These are phyloP conservation scores for Kwoniella shivajii DNA, from an alignment of 1,284 basidiomycete genomes.

Conservation along the genomic window DNA sequence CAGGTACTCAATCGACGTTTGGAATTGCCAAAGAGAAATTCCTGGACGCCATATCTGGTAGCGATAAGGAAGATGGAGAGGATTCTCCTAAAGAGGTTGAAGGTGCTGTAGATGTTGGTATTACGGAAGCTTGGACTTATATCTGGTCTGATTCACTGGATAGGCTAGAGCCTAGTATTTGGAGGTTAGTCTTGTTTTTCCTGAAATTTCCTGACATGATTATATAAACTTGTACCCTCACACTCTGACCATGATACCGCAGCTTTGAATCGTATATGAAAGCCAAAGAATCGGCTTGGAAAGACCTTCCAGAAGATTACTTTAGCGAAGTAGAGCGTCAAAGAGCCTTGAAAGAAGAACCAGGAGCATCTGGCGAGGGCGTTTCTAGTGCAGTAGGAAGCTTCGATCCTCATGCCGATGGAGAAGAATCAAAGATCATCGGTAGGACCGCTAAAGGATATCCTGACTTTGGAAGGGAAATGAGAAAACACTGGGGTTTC, in stretches of 20 bases:
- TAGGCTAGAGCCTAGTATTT: constrained; percentile 63
- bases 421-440: constrained; percentile 22
- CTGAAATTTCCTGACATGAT: constrained; percentile 36
- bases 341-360: constrained; percentile 18
- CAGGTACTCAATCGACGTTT: neutral
- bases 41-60: neutral
- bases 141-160: constrained; percentile 61
- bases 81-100: constrained; percentile 2
- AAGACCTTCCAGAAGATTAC: constrained; percentile 32
- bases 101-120: constrained; percentile 14
- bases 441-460: constrained; percentile 33
- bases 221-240: neutral
- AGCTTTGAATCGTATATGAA: constrained; percentile 43
- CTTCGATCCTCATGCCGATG: constrained; percentile 10
- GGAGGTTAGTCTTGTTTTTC: constrained; percentile 66
- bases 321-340: constrained; percentile 41
- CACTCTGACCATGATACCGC: neutral
- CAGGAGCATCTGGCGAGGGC: neutral
- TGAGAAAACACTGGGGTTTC: constrained; percentile 65
- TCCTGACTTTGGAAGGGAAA: constrained; percentile 61
- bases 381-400: neutral
- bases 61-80: neutral
- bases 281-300: constrained; percentile 44
- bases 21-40: neutral
- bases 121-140: constrained; percentile 64